Percentiles rank a stretch among this genome's conserved stretches.
These are phyloP conservation scores for Scolecobasidium constrictum DNA, from an alignment of 2,329 filamentous ascomycete species.

Conservation along the genomic window DNA sequence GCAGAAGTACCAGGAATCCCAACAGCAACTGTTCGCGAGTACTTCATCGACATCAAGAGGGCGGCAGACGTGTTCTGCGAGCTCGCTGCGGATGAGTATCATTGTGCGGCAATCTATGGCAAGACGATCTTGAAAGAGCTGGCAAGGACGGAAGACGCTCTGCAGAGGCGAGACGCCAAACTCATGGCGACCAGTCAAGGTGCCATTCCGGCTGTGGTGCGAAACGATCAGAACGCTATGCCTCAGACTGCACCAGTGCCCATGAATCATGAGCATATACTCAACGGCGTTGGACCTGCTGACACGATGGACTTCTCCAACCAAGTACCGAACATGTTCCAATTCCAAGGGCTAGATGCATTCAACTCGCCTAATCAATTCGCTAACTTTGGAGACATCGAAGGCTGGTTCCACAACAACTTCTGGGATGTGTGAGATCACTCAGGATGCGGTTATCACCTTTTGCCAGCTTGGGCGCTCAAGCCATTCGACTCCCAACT, in stretches of 20 bases:
- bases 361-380: background rate
- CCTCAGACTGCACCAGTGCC: too few species aligned
- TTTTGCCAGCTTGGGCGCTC: too few species aligned
- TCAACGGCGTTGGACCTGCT: background rate
- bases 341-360: background rate
- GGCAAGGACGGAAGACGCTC: background rate
- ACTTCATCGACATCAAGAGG: slow-evolving; percentile 1
- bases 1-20: background rate
- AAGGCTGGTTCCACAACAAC: background rate
- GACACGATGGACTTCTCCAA: background rate
- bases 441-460: too few species aligned
- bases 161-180: too few species aligned
- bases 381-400: background rate
- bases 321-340: background rate
- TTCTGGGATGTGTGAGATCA: background rate
- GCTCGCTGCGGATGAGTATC: background rate
- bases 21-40: background rate
- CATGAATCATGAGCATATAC: too few species aligned
- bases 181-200: too few species aligned
- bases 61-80: background rate
- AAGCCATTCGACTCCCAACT: too few species aligned
- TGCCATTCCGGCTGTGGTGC: too few species aligned
- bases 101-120: background rate
- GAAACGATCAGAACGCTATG: too few species aligned
- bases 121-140: background rate